Base-by-base conservation (phyloP, 2,329 filamentous ascomycete genomes). In the Claviceps sp. region DNA sequence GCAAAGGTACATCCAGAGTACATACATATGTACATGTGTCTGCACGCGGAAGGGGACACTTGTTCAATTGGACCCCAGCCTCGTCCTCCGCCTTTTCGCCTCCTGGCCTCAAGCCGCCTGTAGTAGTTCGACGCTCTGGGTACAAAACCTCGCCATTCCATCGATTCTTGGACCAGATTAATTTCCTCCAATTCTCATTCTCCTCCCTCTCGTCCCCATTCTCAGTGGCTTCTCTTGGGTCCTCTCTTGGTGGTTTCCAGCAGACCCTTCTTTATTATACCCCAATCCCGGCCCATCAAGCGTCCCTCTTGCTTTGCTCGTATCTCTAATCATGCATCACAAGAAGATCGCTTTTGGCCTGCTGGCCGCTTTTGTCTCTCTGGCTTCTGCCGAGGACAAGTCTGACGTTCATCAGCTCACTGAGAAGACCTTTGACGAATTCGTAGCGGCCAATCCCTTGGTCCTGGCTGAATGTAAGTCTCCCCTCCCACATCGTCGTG, bases 381-480 rank as follows among this genome's bases (percentile, higher is more conserved):
- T 76, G 58, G 83, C 79, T 61, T 75, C 79, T 57, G 77, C 82
- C 56, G 80, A 55, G 22, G 54, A 53, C 40, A 38, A 76, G 48
- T 95, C 89, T 47, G 89, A 97, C 67, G 93, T 98, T 58, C 71
- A 81, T 63, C 81, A 88, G 60, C 77, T 98, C 59, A 94, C 86
- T 70, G 84, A 84, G 70, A 88, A 91, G 65, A 88, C 79, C 59
- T 98, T 98, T 70, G 78, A 86, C 60, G 79, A 84, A 55, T 98
- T 96, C 70, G 75, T 98, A 66, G 85, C 85, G 68, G 72, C 82
- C 62, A 86, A 97, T 69, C 83, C 89, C 62, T 79, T 98, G 53
- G 91, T 96, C 52, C 84, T 98, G 56, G 89, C 89, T 62, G 90
- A 98, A 75, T 98, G 87, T 91, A 76, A 72, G 85, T 73, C 42